Evolutionary conservation across 805 yeast species (phyloP).

Genomic region (Wickerhamiella brachini): DNA sequence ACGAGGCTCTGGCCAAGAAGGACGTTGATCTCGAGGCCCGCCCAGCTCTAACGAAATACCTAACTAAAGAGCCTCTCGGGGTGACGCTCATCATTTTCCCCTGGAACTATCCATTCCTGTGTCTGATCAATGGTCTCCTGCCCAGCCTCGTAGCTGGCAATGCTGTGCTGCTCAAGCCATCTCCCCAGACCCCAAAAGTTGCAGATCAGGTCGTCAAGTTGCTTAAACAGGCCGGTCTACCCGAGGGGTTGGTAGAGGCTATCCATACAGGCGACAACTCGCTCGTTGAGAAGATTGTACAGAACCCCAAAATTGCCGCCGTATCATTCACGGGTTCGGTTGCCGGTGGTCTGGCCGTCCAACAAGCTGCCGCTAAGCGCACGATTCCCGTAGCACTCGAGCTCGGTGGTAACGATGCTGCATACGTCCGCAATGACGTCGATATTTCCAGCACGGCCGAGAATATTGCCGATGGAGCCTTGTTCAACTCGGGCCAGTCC

Average conservation of each 20-base stretch:
- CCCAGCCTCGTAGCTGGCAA: slow-evolving; percentile 82
- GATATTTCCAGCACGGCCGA: slow-evolving; percentile 51
- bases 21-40: slow-evolving; percentile 18
- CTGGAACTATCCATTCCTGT: slow-evolving; percentile 85
- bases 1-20: slow-evolving; percentile 21
- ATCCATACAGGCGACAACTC: slow-evolving; percentile 59
- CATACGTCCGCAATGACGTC: slow-evolving; percentile 64
- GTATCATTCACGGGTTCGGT: slow-evolving; percentile 87
- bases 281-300: slow-evolving; percentile 56
- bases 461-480: slow-evolving; percentile 59
- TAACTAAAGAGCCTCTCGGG: slow-evolving; percentile 67
- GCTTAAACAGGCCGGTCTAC: slow-evolving; percentile 64
- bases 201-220: slow-evolving; percentile 55
- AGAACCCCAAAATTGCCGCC: slow-evolving; percentile 56
- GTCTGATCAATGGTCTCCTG: slow-evolving; percentile 78
- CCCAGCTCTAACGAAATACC: slow-evolving; percentile 21
- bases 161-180: slow-evolving; percentile 72
- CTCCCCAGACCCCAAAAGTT: slow-evolving; percentile 77
- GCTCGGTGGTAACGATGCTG: slow-evolving; percentile 85
- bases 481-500: slow-evolving; percentile 83
- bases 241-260: slow-evolving; percentile 68
- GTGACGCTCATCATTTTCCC: slow-evolving; percentile 84
- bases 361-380: slow-evolving; percentile 60
- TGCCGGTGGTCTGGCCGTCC: slow-evolving; percentile 56
- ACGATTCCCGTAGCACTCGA: slow-evolving; percentile 72